Evolutionary conservation across 495 filamentous ascomycete species (phyloP).

Genomic region (Collariella sp.): DNA sequence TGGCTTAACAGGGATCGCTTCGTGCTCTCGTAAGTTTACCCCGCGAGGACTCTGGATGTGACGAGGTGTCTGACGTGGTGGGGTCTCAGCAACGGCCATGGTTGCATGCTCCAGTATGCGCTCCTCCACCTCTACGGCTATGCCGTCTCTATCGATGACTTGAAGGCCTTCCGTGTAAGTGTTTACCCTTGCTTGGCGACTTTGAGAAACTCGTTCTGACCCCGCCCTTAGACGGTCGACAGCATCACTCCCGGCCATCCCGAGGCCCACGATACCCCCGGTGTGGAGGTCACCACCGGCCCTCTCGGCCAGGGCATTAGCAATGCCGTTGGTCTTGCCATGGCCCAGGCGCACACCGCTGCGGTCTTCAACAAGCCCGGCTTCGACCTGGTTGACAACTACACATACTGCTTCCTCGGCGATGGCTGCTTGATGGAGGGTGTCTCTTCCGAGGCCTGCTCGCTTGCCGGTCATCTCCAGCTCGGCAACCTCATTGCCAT

Average conservation of each 20-base stretch:
- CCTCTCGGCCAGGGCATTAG: conserved; percentile 92
- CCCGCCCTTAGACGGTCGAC: conserved; percentile 55
- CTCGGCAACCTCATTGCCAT: conserved; percentile 93
- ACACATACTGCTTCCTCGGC: conserved; percentile 94
- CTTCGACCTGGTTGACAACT: conserved; percentile 84
- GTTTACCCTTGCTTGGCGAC: background rate
- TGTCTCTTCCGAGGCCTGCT: conserved; percentile 87
- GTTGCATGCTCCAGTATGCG: conserved; percentile 98
- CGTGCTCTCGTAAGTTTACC: conserved; percentile 86
- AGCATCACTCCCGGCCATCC: conserved; percentile 96
- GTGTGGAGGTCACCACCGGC: conserved; percentile 95
- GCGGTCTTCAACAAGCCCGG: conserved; percentile 96
- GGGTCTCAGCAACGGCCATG: conserved; percentile 78
- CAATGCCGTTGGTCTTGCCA: conserved; percentile 93
- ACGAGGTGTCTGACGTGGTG: background rate
- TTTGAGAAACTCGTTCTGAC: conserved; percentile 9
- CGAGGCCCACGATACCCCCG: conserved; percentile 91
- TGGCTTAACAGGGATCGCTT: conserved; percentile 98
- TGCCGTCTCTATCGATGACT: conserved; percentile 70
- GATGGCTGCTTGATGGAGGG: conserved; percentile 99
- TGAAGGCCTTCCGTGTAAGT: conserved; percentile 92
- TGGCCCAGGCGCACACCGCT: conserved; percentile 84
- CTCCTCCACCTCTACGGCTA: conserved; percentile 96
- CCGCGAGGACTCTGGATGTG: background rate
- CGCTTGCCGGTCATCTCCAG: conserved; percentile 89